These are phyloP conservation scores for Papiliotrema terrestris DNA, from an alignment of 1,284 basidiomycete species.

Conservation along the genomic window DNA sequence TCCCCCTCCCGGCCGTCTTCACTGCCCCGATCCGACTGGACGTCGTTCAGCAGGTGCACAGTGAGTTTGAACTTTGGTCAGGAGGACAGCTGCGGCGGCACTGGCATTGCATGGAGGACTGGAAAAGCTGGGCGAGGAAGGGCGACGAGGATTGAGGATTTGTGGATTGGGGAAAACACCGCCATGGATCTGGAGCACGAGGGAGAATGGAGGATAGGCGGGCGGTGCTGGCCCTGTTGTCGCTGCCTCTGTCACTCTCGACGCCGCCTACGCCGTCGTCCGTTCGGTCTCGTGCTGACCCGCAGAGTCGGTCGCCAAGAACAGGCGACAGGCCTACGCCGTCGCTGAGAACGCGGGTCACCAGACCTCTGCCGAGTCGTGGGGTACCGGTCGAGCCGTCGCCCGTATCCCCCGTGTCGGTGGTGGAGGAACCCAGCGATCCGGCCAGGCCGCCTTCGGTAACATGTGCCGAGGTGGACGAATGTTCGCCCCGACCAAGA, in stretches of 20 bases:
- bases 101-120: neutral
- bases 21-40: conserved; percentile 98
- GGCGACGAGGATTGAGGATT: neutral
- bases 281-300: conserved; percentile 4
- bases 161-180: neutral
- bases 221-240: too few relatives aligned
- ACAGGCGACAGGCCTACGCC: conserved; percentile 95
- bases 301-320: conserved; percentile 95
- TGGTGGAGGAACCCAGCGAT: conserved; percentile 97
- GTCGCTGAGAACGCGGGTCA: conserved; percentile 98
- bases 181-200: neutral
- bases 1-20: conserved; percentile 93
- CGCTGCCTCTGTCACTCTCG: too few relatives aligned
- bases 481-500: conserved; percentile 99
- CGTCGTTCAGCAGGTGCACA: conserved; percentile 98
- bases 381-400: conserved; percentile 99
- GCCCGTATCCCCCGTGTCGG: conserved; percentile 99
- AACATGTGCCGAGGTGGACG: conserved; percentile 99
- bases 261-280: neutral
- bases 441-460: conserved; percentile 98
- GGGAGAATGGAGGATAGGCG: conserved; percentile 1
- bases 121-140: neutral
- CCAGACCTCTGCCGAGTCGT: conserved; percentile 93
- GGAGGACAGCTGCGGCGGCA: neutral
- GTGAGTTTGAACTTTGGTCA: conserved; percentile 57